Base-by-base conservation (phyloP, 192 early-diverging fungal species). In the Umbelopsis isabellina region DNA sequence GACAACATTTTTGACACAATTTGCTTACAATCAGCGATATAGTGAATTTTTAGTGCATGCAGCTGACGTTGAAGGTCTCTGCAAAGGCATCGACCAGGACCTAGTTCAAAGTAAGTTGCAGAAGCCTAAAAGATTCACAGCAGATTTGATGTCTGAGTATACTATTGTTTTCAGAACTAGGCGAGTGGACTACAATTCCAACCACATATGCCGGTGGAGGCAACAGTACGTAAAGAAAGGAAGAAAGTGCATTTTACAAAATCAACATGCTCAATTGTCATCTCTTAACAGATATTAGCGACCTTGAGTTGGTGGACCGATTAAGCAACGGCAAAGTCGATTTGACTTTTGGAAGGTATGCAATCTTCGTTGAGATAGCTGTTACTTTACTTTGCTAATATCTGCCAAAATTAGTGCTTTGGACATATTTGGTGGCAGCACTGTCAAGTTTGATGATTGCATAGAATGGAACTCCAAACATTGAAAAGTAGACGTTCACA, bases 1-100 rank as follows among this genome's bases (percentile, higher is more conserved):
- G n/a, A 16, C 48, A 58, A 33, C 44, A 16, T 25, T 8, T 16
- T 47, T 7, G 66, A 52, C 50, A 46, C 33, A 18, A 48, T 16
- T 20, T 51, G 3, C 46, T 41, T 4, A 41, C 37, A 41, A 66
- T 64, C 2, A 64, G 5, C 58, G 55, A 21, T 72, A 61, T 71
- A 88, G 87, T 46, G 97, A 99, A 83, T 98, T 99, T 76, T 78
- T 99, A 44, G 90, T 99, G 33, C 97, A 99, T 78, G 97, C 97
- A 1, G 95, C 97, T 2, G 96, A 99, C 75, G 96, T 99, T 27
- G 98, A 99, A 73, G 98, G 98, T 4, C 81, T 98, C 27, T 98
- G 96, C 76, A 84, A 91, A 49, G 98, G 98, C 10, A 94, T 99
- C 66, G 98, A 99, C 70, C 79, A 85, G 69, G 87, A 90, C 9